These are phyloP conservation scores for Diaporthe vexans DNA, from an alignment of 2,329 filamentous ascomycete genomes.

Conservation along the genomic window DNA sequence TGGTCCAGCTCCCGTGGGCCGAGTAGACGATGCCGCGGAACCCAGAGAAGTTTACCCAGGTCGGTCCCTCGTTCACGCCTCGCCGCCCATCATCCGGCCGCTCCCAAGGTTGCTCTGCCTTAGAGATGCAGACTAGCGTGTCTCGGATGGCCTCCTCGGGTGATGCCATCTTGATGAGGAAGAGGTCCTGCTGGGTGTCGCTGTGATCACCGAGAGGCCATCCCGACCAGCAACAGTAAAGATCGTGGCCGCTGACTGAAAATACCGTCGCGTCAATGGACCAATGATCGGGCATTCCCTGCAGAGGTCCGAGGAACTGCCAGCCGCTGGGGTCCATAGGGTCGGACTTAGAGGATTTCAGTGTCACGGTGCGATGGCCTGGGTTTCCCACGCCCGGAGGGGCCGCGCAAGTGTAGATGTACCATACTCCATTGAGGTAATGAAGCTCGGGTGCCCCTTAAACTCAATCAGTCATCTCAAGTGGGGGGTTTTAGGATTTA, in stretches of 20 bases:
- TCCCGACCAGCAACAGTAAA: conserved; percentile 45
- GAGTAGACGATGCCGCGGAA: conserved; percentile 45
- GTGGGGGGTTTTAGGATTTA: too few relatives aligned
- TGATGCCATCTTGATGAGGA: conserved; percentile 42
- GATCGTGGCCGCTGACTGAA: conserved; percentile 33
- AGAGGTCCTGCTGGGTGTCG: conserved; percentile 44
- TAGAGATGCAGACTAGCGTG: conserved; percentile 41
- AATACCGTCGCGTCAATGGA: conserved; percentile 44
- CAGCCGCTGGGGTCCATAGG: conserved; percentile 42
- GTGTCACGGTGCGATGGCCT: conserved; percentile 39
- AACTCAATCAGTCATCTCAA: not conserved
- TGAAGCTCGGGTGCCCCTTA: conserved; percentile 34
- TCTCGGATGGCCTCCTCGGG: conserved; percentile 43
- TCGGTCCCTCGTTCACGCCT: conserved; percentile 45
- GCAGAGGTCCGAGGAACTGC: conserved; percentile 44
- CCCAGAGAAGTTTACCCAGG: conserved; percentile 42
- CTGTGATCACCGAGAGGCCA: conserved; percentile 43
- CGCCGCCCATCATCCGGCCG: conserved; percentile 42
- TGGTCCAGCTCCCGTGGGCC: conserved; percentile 45
- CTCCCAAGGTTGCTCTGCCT: conserved; percentile 42
- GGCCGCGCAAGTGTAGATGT: conserved; percentile 38
- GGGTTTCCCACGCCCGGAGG: conserved; percentile 37
- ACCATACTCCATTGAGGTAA: conserved; percentile 38
- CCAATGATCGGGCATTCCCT: conserved; percentile 44
- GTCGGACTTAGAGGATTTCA: conserved; percentile 33